These are phyloP conservation scores for Reutealis trisperma DNA, from an alignment of 345 rosid genomes.

Conservation along the genomic window DNA sequence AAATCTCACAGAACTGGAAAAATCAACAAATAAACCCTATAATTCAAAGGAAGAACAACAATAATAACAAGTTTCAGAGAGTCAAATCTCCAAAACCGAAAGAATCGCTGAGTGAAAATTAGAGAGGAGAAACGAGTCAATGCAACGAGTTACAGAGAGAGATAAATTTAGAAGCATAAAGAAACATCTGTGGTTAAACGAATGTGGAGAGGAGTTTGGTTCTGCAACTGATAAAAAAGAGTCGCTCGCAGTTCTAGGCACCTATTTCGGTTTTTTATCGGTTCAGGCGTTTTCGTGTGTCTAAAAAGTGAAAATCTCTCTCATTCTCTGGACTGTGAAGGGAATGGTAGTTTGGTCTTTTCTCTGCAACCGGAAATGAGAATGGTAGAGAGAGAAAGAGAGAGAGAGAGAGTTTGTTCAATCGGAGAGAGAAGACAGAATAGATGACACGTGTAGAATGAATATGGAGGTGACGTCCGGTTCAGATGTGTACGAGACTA, in stretches of 20 bases:
- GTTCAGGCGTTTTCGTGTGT: not conserved
- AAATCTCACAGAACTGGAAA: not conserved
- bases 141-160: not conserved
- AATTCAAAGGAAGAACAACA: not conserved
- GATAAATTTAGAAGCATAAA: constrained; percentile 7
- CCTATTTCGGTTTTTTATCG: not conserved
- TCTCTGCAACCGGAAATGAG: not conserved
- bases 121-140: too few species aligned
- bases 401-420: not conserved
- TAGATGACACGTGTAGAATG: not conserved
- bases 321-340: not conserved
- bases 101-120: too few species aligned
- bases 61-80: not conserved
- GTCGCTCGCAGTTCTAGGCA: constrained; percentile 1
- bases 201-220: not conserved
- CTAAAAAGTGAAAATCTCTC: not conserved
- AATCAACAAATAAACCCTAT: not conserved
- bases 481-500: not conserved
- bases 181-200: constrained; percentile 19
- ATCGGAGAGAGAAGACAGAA: not conserved
- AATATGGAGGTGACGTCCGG: not conserved
- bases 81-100: not conserved
- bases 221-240: not conserved
- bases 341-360: not conserved
- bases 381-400: not conserved